Percentiles rank a stretch among this genome's conserved stretches.
Conservation (phyloP, 1,139 yeast species). For the Yamadazyma jaroonii region DNA sequence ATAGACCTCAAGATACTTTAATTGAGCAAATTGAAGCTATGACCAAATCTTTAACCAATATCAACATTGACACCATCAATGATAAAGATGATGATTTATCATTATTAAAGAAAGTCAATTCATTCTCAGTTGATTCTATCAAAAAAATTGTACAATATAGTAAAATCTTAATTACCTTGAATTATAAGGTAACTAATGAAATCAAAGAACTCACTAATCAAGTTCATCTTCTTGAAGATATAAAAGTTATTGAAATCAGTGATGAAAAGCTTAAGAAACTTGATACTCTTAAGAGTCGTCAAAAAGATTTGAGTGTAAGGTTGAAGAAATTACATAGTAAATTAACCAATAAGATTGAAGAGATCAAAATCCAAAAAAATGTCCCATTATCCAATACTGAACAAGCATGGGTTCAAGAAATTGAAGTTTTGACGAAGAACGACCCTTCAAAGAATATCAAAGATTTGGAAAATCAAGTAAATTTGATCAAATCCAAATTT, state of each 20-base stretch:
- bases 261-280: constrained; percentile 16
- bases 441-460: constrained; percentile 3
- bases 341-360: constrained; percentile 22
- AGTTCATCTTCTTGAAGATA: constrained; percentile 14
- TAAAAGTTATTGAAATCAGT: constrained; percentile 9
- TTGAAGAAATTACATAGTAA: constrained; percentile 20
- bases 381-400: constrained; percentile 38
- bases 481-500: constrained; percentile 8
- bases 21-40: constrained; percentile 11
- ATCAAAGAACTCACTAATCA: constrained; percentile 24
- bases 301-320: constrained; percentile 20
- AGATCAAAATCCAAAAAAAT: constrained; percentile 17
- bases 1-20: constrained; percentile 3
- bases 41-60: neutral
- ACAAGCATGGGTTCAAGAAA: constrained; percentile 35
- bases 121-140: constrained; percentile 19
- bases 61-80: neutral
- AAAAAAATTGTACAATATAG: constrained; percentile 18
- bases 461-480: constrained; percentile 12
- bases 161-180: constrained; percentile 21
- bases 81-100: constrained; percentile 8
- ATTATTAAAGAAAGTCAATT: constrained; percentile 17
- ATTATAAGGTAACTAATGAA: constrained; percentile 21
- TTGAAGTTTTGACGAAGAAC: constrained; percentile 22
- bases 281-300: constrained; percentile 17